These are phyloP conservation scores for Mycena albidolilacea DNA, from an alignment of 768 basidiomycete genomes.

Conservation along the genomic window DNA sequence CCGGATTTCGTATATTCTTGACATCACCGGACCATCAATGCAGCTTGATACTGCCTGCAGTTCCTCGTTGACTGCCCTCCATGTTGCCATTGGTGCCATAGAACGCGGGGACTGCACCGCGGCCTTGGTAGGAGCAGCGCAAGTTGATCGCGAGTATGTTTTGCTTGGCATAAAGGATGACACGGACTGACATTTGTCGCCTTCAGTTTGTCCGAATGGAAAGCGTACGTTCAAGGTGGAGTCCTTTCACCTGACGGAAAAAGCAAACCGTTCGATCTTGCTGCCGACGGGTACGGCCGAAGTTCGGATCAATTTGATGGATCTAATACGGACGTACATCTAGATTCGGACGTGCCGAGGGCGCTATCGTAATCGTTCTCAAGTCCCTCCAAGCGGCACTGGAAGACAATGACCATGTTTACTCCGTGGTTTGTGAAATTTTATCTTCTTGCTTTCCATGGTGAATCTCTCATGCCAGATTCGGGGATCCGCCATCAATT, in stretches of 20 bases:
- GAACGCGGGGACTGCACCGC: slow-evolving; percentile 52
- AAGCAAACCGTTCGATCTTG: not conserved
- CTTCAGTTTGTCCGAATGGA: not conserved
- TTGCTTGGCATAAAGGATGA: not conserved
- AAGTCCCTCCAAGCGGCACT: slow-evolving; percentile 49
- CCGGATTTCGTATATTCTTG: slow-evolving; percentile 47
- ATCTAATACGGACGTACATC: too few relatives aligned
- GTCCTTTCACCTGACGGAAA: not conserved
- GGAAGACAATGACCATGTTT: slow-evolving; percentile 48
- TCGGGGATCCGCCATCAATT: slow-evolving; percentile 49
- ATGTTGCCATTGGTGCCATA: slow-evolving; percentile 55
- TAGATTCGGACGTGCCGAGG: slow-evolving; percentile 43
- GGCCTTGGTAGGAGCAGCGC: slow-evolving; percentile 53
- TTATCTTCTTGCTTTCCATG: too few relatives aligned
- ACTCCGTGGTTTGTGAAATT: slow-evolving; percentile 39
- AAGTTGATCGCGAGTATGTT: slow-evolving; percentile 37
- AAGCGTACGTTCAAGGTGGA: not conserved
- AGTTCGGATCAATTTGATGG: too few relatives aligned
- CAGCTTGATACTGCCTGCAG: slow-evolving; percentile 57
- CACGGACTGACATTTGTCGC: not conserved
- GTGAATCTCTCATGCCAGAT: slow-evolving; percentile 17
- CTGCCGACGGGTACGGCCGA: not conserved
- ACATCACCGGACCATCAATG: slow-evolving; percentile 50
- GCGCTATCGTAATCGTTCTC: slow-evolving; percentile 27
- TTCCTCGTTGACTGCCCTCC: slow-evolving; percentile 53